Evolutionary conservation across 2,329 filamentous ascomycete species (phyloP).

Genomic region (Fusarium domesticum): DNA sequence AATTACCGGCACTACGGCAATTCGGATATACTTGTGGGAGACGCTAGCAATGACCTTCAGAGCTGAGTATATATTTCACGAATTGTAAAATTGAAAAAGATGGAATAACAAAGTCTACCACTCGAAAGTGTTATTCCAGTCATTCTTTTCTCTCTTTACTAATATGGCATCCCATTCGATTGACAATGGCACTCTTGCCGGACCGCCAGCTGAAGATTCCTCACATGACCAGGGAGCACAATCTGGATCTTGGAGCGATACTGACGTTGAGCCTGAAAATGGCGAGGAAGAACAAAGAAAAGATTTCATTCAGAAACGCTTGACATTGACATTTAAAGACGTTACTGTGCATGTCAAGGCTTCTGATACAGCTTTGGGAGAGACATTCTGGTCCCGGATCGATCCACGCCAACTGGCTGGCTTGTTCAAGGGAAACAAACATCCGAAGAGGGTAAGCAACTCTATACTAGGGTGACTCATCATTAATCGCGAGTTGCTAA

Average conservation of each 20-base stretch:
- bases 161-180: conserved; percentile 7
- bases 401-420: conserved; percentile 17
- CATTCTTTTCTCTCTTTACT: no score
- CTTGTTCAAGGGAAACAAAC: conserved; percentile 4
- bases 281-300: conserved; percentile 16
- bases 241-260: conserved; percentile 18
- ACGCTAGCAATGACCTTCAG: no score
- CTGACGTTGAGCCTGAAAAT: conserved; percentile 15
- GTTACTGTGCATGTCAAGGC: conserved; percentile 19
- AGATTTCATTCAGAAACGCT: conserved; percentile 19
- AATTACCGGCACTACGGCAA: no score
- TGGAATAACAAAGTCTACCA: no score
- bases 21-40: no score
- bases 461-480: no score
- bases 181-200: conserved; percentile 2
- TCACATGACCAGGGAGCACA: conserved; percentile 2
- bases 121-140: no score
- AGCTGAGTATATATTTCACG: no score
- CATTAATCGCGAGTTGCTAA: no score
- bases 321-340: conserved; percentile 21
- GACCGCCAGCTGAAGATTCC: neutral
- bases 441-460: no score
- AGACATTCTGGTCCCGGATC: conserved; percentile 24
- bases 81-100: no score
- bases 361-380: conserved; percentile 19